Percentiles rank a stretch among this genome's conserved stretches.
Evolutionary conservation across 495 filamentous ascomycete species (phyloP).

Genomic region (Durotheca rogersii): DNA sequence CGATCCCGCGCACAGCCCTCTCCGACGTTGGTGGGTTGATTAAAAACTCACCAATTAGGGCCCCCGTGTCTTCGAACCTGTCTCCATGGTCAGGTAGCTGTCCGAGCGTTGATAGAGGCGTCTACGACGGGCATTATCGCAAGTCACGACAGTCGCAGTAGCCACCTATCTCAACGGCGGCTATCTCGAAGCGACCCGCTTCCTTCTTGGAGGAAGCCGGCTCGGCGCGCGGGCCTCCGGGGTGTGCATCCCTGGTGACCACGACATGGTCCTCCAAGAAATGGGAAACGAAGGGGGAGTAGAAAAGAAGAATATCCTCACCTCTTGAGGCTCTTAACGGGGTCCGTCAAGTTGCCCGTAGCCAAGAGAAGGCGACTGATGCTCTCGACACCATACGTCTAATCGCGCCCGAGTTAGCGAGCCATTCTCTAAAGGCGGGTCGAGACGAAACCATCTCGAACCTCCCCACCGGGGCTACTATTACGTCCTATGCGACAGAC

Average conservation of each 20-base stretch:
- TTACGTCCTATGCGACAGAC: conserved; percentile 33
- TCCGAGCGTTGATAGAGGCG: not conserved
- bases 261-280: no score
- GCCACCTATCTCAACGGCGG: no score
- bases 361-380: conserved; percentile 59
- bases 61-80: conserved; percentile 61
- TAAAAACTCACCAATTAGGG: conserved; percentile 55
- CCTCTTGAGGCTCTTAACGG: conserved; percentile 56
- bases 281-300: not conserved
- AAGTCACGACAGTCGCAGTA: no score
- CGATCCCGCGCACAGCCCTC: conserved; percentile 53
- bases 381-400: conserved; percentile 68
- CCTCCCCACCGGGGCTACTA: not conserved
- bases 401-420: conserved; percentile 7
- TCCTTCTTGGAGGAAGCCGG: no score
- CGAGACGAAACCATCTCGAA: not conserved
- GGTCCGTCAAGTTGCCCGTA: conserved; percentile 59
- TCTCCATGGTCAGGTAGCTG: not conserved
- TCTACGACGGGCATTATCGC: not conserved
- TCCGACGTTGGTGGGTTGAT: conserved; percentile 48
- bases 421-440: not conserved
- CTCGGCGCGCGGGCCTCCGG: no score
- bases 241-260: no score
- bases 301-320: conserved; percentile 9
- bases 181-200: no score